Evolutionary conservation across 2,329 filamentous ascomycete genomes (phyloP), one percentile per base, ranked within the genome.

Genomic region (Venturia pyrina): DNA sequence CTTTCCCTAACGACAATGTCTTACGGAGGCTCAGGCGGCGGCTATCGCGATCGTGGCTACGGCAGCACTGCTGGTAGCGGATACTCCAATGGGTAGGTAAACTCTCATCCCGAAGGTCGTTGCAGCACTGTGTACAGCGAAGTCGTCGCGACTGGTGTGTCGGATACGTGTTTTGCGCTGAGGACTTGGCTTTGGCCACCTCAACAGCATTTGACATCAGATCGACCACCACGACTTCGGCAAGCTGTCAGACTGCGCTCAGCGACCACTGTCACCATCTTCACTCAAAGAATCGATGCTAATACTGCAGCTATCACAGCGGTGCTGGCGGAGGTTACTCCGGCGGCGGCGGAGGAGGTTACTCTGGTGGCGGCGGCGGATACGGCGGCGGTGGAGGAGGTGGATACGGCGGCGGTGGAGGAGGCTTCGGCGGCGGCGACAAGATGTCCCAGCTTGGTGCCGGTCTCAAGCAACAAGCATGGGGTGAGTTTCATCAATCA

Each of bases 401-500:
- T 37, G 70, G 72, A 40, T 70, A 69, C 50, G 69, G 68, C 53
- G 69, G 71, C 17, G 72, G 72, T 17, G 72, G 76, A 63, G 76
- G 78, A 48, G 76, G 75, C 63, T 77, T 77, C 66, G 79, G 83
- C 66, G 87, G 84, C 70, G 93, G 93, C 77, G 95, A 99, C 80
- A 88, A 90, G 73, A 99, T 99, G 95, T 89, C 87, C 71, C 88
- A 89, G 77, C 90, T 99, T 69, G 95, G 95, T 72, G 84, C 91
- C 69, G 87, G 89, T 72, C 82, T 99, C 70, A 93, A 96, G 81
- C 87, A 89, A 74, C 95, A 96, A 75, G 83, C 87, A 69, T 99
- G 90, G 90, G 90, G 90, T 93, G 81, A 78, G 89, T 83, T 66
- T 48, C 56, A 37, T 60, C 67, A 32, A 62, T n/a, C 46, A 41